Evolutionary conservation across 805 yeast species (phyloP).

Genomic region (Alloascoidea africana): DNA sequence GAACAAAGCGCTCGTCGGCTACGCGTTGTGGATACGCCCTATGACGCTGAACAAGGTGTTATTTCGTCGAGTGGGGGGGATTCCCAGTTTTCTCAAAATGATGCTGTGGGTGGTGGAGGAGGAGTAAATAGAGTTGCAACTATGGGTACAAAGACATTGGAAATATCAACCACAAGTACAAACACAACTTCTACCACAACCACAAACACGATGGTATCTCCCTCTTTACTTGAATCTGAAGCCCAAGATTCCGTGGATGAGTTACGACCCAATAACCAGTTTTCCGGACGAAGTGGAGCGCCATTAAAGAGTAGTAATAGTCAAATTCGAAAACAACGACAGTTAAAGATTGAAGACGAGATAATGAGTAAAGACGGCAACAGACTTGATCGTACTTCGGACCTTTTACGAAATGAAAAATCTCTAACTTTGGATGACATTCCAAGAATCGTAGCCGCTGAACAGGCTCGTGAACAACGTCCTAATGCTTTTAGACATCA

Average conservation of each 20-base stretch:
- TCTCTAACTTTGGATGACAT: slow-evolving; percentile 89
- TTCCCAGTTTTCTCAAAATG: too few species aligned
- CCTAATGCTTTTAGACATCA: slow-evolving; percentile 88
- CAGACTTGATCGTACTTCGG: slow-evolving; percentile 45
- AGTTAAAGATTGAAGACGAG: background rate
- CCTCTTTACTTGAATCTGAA: too few species aligned
- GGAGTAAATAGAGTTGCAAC: too few species aligned
- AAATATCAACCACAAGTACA: background rate
- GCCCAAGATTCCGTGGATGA: too few species aligned
- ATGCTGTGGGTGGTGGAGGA: too few species aligned
- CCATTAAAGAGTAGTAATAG: background rate
- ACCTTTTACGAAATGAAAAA: slow-evolving; percentile 62
- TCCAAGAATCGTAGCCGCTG: slow-evolving; percentile 93
- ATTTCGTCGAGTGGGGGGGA: background rate
- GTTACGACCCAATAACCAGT: too few species aligned
- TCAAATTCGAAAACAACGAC: background rate
- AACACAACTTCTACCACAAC: too few species aligned
- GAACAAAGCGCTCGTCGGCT: background rate
- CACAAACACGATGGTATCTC: background rate
- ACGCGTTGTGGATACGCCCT: background rate
- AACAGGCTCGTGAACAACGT: slow-evolving; percentile 84
- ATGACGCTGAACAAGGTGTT: background rate
- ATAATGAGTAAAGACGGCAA: background rate
- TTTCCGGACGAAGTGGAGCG: too few species aligned
- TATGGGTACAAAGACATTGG: too few species aligned